Base-by-base conservation (phyloP, 441 rosid species). In the Pelargonium fulgidum region DNA sequence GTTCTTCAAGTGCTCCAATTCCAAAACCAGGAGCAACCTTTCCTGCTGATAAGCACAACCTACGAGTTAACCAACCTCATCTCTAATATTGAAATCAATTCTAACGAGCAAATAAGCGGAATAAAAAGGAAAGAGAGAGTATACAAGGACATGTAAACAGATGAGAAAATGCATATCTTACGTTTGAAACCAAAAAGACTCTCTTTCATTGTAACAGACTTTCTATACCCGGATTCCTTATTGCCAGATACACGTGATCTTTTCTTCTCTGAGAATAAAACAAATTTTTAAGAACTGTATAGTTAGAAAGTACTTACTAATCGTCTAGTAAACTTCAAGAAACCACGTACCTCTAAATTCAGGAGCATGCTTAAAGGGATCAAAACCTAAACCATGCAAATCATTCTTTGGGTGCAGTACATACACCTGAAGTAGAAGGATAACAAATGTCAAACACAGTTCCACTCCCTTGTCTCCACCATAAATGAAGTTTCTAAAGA, bases 1-100 rank as follows among this genome's bases (percentile, higher is more conserved):
- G 93, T 72, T 92, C 99, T 81, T 92, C 99, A 59, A 94, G 94
- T 58, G 99, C 99, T 39, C 99, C 99, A 85, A 94, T 92, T 75
- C 99, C 99, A 85, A 94, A 92, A 67, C 99, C 99, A 58, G 96
- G 87, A 77, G 91, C 94, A 79, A 82, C 80, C 78, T 89, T 90
- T 85, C 95, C 90, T 84, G 96, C 96, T 94, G 96, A 83, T 84
- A 77, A 69, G 76, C 75, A 69, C 73, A 77, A 69, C 63, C 74
- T 68, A 75, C 75, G 62, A 86, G 83, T 76, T 48, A 66, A 74
- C 71, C 65, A 76, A 62, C 66, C 61, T 75, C 61, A 68, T 44
- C 59, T 59, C 39, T 42, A 54, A 72, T 33, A 62, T 39, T 54
- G 24, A 54, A 65, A 54, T 52, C 44, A 65, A 67, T 24, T 19